Evolutionary conservation across 2,329 filamentous ascomycete genomes (phyloP).

Genomic region (Fusarium citri): DNA sequence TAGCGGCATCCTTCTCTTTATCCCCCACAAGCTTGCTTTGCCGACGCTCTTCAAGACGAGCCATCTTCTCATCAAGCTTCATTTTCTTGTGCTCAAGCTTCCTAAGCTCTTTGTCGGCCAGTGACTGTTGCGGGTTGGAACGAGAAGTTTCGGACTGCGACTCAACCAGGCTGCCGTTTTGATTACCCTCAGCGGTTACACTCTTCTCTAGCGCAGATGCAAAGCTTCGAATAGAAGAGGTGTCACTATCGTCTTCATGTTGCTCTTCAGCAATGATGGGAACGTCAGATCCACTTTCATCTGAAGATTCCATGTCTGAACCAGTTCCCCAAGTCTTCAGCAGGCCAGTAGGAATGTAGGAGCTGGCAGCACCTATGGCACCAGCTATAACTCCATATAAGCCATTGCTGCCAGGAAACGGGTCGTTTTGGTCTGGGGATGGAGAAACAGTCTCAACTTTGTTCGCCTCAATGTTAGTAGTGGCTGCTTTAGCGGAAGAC

Average conservation of each 20-base stretch:
- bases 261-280: slow-evolving; percentile 42
- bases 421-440: slow-evolving; percentile 42
- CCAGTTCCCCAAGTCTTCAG: slow-evolving; percentile 47
- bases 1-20: slow-evolving; percentile 61
- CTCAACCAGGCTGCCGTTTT: slow-evolving; percentile 41
- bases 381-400: slow-evolving; percentile 68
- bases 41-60: slow-evolving; percentile 64
- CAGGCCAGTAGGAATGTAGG: slow-evolving; percentile 56
- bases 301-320: slow-evolving; percentile 43
- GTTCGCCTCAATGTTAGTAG: slow-evolving; percentile 48
- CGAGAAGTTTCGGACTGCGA: slow-evolving; percentile 56
- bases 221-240: slow-evolving; percentile 62
- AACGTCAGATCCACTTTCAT: slow-evolving; percentile 44
- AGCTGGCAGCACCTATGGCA: slow-evolving; percentile 63
- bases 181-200: slow-evolving; percentile 47
- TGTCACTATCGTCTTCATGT: slow-evolving; percentile 53
- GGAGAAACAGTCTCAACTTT: slow-evolving; percentile 43
- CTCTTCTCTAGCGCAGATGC: slow-evolving; percentile 59
- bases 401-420: slow-evolving; percentile 57
- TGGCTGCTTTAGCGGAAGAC: slow-evolving; percentile 1
- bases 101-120: slow-evolving; percentile 70
- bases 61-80: slow-evolving; percentile 72
- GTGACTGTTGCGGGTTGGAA: slow-evolving; percentile 40
- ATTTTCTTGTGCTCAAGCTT: slow-evolving; percentile 71
- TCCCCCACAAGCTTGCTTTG: slow-evolving; percentile 59